Evolutionary conservation across 2,329 filamentous ascomycete species (phyloP).

Genomic region (Aaosphaeria arxii): DNA sequence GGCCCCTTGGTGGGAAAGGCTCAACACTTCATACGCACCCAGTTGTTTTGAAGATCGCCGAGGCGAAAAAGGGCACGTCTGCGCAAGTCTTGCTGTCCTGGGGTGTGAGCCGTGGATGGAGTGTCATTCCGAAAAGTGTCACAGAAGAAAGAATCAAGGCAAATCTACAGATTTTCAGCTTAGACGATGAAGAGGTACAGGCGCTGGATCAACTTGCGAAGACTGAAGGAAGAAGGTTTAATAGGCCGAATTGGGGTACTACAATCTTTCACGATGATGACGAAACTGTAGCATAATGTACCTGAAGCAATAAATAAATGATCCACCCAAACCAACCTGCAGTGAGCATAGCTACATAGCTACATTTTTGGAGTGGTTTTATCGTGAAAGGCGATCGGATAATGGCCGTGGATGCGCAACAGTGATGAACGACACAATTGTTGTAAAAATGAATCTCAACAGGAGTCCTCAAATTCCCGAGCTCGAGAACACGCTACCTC

Average conservation of each 20-base stretch:
- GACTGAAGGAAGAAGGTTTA: conserved; percentile 41
- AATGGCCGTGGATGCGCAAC: no score
- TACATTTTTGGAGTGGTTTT: no score
- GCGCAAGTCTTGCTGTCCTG: conserved; percentile 80
- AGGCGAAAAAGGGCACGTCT: conserved; percentile 59
- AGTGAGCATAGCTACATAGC: no score
- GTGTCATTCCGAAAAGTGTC: conserved; percentile 15
- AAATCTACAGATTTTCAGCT: conserved; percentile 10
- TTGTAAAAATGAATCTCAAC: no score
- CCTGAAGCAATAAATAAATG: neutral
- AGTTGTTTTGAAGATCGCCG: conserved; percentile 65
- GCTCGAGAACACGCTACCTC: no score
- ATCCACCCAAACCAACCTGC: no score
- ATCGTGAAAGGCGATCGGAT: no score
- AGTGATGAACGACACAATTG: no score
- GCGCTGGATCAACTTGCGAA: conserved; percentile 20
- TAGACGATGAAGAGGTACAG: conserved; percentile 11
- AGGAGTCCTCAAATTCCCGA: no score
- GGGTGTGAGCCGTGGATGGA: conserved; percentile 62
- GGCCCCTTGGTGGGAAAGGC: conserved; percentile 49
- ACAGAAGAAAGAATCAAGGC: conserved; percentile 8
- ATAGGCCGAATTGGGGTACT: conserved; percentile 44
- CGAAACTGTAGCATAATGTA: conserved; percentile 7
- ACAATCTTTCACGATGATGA: conserved; percentile 48
- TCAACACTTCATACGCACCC: conserved; percentile 31